Evolutionary conservation across 306 rosid species (phyloP), one percentile per base, ranked within the genome.

Genomic region (Trifolium dubium): DNA sequence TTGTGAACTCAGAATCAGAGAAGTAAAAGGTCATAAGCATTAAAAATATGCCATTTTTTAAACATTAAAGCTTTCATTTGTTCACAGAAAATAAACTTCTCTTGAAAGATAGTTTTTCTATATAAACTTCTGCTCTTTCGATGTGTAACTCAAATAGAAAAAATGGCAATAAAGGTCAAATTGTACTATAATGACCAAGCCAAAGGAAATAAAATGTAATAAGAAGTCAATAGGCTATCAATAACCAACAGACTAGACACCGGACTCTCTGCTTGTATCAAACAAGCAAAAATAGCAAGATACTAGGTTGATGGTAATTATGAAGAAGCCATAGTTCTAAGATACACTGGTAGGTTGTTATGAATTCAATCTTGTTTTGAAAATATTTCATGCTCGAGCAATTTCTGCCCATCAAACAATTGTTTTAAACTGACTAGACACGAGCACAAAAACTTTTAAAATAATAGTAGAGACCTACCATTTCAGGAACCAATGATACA

Each of bases 401-500:
- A 60, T 61, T 49, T 37, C 47, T 6, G 56, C 29, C 65, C 58
- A 72, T 35, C 70, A 69, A 67, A 70, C 56, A 70, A 62, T 7
- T 59, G 37, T 55, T 58, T 37, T 39, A 10, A 61, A 68, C 55
- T n/a, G n/a, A n/a, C n/a, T 35, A 55, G 43, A 58, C 69, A 47
- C 13, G 30, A 37, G 64, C 44, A 53, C 19, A 69, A 61, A 60
- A 41, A 32, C 1, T 8, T 9, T 8, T 19, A 55, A 65, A 29
- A 41, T 41, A 40, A 59, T 18, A 10, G 5, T 32, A 39, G 64
- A 50, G 23, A 77, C 1, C 40, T 14, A 39, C 65, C 69, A 17
- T 49, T 37, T 59, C 5, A n/a, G 30, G 40, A 51, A 67, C 43
- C 15, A 60, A 60, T 31, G 66, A 12, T 31, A 60, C 5, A 13